A percentile compares a stretch with the other conserved stretches of the same genome.
These are phyloP conservation scores for Annulohypoxylon nitens DNA, from an alignment of 495 filamentous ascomycete genomes.

Conservation along the genomic window DNA sequence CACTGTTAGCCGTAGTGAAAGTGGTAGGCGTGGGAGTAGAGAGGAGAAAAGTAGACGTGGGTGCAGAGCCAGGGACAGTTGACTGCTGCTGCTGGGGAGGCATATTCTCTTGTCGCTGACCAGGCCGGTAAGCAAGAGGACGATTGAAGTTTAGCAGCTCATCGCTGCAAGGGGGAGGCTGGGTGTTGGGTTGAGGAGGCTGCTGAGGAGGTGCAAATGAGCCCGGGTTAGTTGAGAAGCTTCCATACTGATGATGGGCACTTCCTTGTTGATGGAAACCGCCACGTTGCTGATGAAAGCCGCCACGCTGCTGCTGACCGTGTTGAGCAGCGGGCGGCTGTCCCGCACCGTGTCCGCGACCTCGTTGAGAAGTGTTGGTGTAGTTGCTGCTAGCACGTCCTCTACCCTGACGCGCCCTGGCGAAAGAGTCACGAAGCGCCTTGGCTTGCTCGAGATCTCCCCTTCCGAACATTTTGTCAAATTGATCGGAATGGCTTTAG, in stretches of 20 bases:
- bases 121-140: neutral
- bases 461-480: constrained; percentile 20
- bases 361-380: neutral
- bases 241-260: neutral
- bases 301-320: neutral
- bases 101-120: neutral
- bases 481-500: neutral
- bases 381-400: neutral
- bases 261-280: neutral
- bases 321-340: neutral
- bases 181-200: neutral
- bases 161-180: neutral
- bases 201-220: neutral
- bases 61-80: neutral
- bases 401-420: neutral
- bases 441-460: constrained; percentile 34
- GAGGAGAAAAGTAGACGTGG: no score
- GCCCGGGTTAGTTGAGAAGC: neutral
- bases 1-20: neutral
- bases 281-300: neutral
- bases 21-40: neutral
- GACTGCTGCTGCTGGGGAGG: neutral
- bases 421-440: constrained; percentile 22
- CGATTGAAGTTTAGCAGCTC: neutral
- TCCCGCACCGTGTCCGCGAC: neutral